Evolutionary conservation across 345 rosid species (phyloP), one percentile per base, ranked within the genome.

Genomic region (Viola odorata): DNA sequence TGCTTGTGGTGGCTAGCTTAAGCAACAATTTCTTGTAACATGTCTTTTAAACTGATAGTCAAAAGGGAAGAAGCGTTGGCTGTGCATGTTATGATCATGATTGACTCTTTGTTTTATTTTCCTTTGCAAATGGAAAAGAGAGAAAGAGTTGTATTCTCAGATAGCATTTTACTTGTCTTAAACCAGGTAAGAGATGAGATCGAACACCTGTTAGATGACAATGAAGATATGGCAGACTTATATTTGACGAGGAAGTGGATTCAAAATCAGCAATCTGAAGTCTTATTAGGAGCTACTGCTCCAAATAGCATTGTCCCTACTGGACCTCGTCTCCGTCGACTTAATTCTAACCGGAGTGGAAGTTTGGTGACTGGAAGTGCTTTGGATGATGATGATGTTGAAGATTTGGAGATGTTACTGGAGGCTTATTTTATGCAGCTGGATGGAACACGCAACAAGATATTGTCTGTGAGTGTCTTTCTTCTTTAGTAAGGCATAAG

Each of bases 371-470:
- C 85, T 8, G 82, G 88, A 76, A 79, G 62, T 67, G 40, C 8
- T 64, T 55, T 61, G 44, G 85, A 80, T 44, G 90, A 76, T 45
- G 68, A 78, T 53, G 96, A 85, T 57, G 98, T 89, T 36, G 91
- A 92, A 71, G 97, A 89, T 67, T 70, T 92, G 61, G 98, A 92
- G 71, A 91, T 86, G 98, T 71, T 91, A 74, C 81, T 91, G 39
- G 96, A 91, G 70, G 95, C 98, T 48, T 91, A 91, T 73, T 91
- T 91, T 64, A 84, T 89, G 95, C 96, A 91, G 78, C 82, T 89
- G 50, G 98, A 89, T 62, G 98, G 96, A 69, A 91, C 87, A 62
- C 83, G 92, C 36, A 91, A 89, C 84, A 91, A 85, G 76, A 91
- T 91, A 61, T 82, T 91, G 56, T 86, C 97, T 48, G 95, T 85